Percentiles rank a stretch among this genome's conserved stretches.
phyloP scores from a whole-genome alignment of 176 grass and related monocot genomes.

The Chrysopogon serrulatus region DNA sequence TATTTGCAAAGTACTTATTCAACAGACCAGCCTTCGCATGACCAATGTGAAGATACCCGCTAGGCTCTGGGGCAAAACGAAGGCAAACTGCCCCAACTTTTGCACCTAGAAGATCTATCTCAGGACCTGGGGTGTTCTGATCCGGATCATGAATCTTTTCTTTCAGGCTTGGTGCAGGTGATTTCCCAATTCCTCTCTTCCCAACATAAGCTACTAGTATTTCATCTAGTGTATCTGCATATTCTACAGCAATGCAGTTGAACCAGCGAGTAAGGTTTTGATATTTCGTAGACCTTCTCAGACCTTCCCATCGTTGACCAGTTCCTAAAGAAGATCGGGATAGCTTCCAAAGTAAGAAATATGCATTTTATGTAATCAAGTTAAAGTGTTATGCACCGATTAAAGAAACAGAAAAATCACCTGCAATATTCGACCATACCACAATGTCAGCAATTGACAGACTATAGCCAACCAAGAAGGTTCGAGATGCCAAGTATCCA shows the following conservation, averaged over 20 bases:
- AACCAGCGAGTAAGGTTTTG: conserved; percentile 82
- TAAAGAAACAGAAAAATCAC: conserved; percentile 40
- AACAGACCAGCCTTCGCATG: conserved; percentile 85
- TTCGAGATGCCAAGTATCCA: conserved; percentile 46
- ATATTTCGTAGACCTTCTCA: conserved; percentile 84
- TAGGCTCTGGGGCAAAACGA: conserved; percentile 91
- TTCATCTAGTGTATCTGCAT: conserved; percentile 57
- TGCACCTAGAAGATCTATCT: conserved; percentile 83
- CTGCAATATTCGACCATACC: conserved; percentile 79
- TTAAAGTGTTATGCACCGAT: not conserved
- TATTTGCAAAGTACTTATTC: conserved; percentile 92
- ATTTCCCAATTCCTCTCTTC: conserved; percentile 81
- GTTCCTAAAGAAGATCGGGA: conserved; percentile 41
- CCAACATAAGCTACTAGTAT: conserved; percentile 69
- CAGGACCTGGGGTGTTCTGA: conserved; percentile 42
- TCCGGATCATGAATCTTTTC: conserved; percentile 35
- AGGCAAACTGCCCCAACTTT: conserved; percentile 79
- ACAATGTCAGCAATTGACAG: conserved; percentile 74
- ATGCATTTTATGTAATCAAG: not conserved
- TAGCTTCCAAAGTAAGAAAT: conserved; percentile 8
- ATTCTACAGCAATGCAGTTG: conserved; percentile 53
- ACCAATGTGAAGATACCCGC: conserved; percentile 89
- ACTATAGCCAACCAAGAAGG: conserved; percentile 77
- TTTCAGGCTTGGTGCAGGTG: conserved; percentile 59
- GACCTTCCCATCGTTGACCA: conserved; percentile 91